Conservation (phyloP, 495 filamentous ascomycete species). For the Penicillium bialowiezense region DNA sequence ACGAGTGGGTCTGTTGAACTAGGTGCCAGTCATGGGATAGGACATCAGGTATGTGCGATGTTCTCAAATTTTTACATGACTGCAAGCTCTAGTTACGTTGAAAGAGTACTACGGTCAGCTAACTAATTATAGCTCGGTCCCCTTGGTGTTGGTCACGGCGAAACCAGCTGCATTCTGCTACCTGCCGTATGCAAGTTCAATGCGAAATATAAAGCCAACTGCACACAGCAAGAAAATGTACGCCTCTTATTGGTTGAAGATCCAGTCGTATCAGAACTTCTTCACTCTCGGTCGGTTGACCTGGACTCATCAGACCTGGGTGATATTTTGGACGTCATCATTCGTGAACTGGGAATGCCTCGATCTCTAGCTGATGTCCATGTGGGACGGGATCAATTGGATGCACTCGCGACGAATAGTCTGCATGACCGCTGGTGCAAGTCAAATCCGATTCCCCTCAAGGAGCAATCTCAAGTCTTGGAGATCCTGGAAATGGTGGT, state of each 20-base stretch:
- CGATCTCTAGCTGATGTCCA: conserved; percentile 53
- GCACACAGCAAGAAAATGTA: conserved; percentile 43
- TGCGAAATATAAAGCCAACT: conserved; percentile 45
- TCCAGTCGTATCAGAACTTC: conserved; percentile 36
- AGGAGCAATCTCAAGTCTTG: conserved; percentile 49
- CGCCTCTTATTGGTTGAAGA: conserved; percentile 49
- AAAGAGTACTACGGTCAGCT: too few species aligned
- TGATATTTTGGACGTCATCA: conserved; percentile 53
- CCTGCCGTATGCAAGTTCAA: conserved; percentile 62
- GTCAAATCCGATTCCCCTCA: conserved; percentile 50
- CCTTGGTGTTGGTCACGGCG: conserved; percentile 61
- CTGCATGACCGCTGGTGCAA: conserved; percentile 50
- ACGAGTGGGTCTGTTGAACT: conserved; percentile 43
- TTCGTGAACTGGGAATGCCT: conserved; percentile 54
- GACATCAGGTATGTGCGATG: conserved; percentile 50
- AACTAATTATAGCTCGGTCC: conserved; percentile 48
- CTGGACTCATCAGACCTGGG: conserved; percentile 44
- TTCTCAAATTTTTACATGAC: not conserved
- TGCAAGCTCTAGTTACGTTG: not conserved
- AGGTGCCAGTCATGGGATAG: conserved; percentile 64
- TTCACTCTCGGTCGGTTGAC: conserved; percentile 36
- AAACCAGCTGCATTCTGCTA: conserved; percentile 64
- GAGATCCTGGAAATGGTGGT: conserved; percentile 53
- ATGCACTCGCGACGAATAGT: conserved; percentile 49
- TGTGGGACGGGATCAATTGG: conserved; percentile 52